Base-by-base conservation (phyloP, 2,329 filamentous ascomycete genomes). In the Exophiala dermatitidis region DNA sequence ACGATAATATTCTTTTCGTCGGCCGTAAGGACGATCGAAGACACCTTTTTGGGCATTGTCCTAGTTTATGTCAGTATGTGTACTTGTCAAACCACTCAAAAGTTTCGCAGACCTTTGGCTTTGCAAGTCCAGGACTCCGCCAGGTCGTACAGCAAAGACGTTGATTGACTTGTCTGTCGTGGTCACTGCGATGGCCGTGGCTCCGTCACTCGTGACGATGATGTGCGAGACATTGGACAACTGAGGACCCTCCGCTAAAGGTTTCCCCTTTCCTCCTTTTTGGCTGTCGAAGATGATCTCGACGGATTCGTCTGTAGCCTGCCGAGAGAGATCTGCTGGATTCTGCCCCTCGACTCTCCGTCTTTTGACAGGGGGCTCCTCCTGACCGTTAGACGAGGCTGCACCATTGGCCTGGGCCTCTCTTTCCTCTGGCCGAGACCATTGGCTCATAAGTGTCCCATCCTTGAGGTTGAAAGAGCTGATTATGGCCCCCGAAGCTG, bases 151-250 rank as follows among this genome's bases (percentile, higher is more conserved):
- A 60, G 82, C 76, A 66, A 97, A 88, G 0, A 96, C 88, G 68
- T 88, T 87, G 38, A 98, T 77, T 46, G 80, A 83, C 73, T 98
- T 98, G 74, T 97, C 93, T 64, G 95, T 88, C n/a, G 81, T 84
- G 5, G 90, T 95, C 31, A 94, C 81, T 26, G 83, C 86, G 40
- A 95, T 74, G 19, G 94, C 68, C 70, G 95, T 75, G 40, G 79
- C 75, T 9, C 83, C 81, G 60, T 86, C 76, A 9, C 74, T 68
- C 0, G 88, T 85, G 30, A 79, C 71, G 26, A 79, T 74, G 59
- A 96, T 67, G 58, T 85, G 80, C 54, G 84, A 85, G 50, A 96
- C 79, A 63, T 85, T 82, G 3, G 84, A 53, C 10, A 57, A 50
- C 3, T 45, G 53, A 33, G 54, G 41, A 37, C 46, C 51, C 50